Evolutionary conservation across 1,284 basidiomycete species (phyloP).

Genomic region (Sanghuangporus baumii): DNA sequence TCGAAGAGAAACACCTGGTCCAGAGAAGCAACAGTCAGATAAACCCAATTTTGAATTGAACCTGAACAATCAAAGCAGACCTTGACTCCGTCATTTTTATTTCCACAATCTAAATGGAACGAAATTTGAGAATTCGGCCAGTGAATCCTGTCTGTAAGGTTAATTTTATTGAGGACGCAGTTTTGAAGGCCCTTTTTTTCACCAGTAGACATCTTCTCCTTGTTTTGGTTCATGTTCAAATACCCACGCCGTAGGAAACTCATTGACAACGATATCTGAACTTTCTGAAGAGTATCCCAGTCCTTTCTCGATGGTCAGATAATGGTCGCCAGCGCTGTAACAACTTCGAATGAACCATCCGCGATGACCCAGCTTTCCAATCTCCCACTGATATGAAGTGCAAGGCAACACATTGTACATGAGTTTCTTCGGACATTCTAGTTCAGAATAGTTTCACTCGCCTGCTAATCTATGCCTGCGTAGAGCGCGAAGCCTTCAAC

Average conservation of each 20-base stretch:
- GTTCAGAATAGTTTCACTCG: neutral
- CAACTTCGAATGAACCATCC: constrained; percentile 12
- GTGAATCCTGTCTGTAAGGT: neutral
- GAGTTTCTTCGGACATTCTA: neutral
- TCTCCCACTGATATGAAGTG: constrained; percentile 5
- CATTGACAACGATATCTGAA: neutral
- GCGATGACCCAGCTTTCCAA: neutral
- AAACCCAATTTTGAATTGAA: neutral
- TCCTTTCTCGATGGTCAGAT: constrained; percentile 5
- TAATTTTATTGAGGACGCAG: neutral
- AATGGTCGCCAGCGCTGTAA: neutral
- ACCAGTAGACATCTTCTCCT: constrained; percentile 3
- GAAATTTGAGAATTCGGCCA: neutral
- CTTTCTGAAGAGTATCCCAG: neutral
- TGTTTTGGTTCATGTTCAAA: neutral
- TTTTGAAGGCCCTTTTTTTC: neutral
- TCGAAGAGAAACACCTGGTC: neutral
- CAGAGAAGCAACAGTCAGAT: neutral
- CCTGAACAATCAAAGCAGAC: neutral
- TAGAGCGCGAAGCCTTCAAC: neutral
- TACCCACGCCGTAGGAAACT: constrained; percentile 9
- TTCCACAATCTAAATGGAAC: neutral
- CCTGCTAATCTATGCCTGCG: neutral
- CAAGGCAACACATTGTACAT: neutral
- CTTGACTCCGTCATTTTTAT: neutral